Evolutionary conservation across 352 stramenopile genomes (phyloP).

Genomic region (Phytophthora megakarya): DNA sequence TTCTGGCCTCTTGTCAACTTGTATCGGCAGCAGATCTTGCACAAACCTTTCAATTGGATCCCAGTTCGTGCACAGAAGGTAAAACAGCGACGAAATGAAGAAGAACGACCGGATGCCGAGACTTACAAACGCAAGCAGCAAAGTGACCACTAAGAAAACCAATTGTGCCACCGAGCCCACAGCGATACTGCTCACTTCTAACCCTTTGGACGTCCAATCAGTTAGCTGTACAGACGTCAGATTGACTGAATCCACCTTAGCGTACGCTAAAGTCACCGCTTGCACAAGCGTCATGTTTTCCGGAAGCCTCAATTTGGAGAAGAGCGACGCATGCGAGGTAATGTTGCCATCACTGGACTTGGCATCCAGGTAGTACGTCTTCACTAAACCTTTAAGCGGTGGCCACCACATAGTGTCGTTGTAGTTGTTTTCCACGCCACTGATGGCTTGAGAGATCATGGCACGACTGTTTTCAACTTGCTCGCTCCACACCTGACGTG

Average conservation of each 20-base stretch:
- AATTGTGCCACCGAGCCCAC: conserved; percentile 84
- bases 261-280: conserved; percentile 73
- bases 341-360: conserved; percentile 62
- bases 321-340: conserved; percentile 54
- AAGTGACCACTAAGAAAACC: conserved; percentile 73
- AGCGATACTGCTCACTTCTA: conserved; percentile 85
- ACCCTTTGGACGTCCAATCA: conserved; percentile 83
- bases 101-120: conserved; percentile 87
- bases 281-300: conserved; percentile 87
- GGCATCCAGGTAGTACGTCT: conserved; percentile 82
- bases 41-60: conserved; percentile 87
- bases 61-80: conserved; percentile 86
- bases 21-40: conserved; percentile 76
- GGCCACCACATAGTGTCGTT: conserved; percentile 92
- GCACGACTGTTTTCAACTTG: conserved; percentile 81
- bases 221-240: conserved; percentile 84
- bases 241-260: conserved; percentile 88
- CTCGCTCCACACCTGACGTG: conserved; percentile 80
- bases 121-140: conserved; percentile 87
- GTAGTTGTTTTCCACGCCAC: conserved; percentile 84
- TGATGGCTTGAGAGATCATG: conserved; percentile 82
- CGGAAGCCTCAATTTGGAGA: conserved; percentile 58
- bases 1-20: conserved; percentile 70
- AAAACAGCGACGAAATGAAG: conserved; percentile 89
- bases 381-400: conserved; percentile 79